Evolutionary conservation across 78 protist genomes (phyloP).

Genomic region (slime mould (Dictyostelium discoideum)): dicty_2.7 NC_007088.5:4038001-4038500

Average conservation of each 20-base stretch:
- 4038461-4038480: conserved; percentile 67
- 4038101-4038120: conserved; percentile 71
- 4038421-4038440: conserved; percentile 71
- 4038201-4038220: conserved; percentile 76
- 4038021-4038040: conserved; percentile 63
- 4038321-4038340: background rate
- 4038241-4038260: conserved; percentile 68
- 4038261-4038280: conserved; percentile 2
- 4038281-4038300: background rate
- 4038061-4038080: conserved; percentile 40
- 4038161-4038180: conserved; percentile 45
- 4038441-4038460: conserved; percentile 76
- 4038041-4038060: conserved; percentile 56
- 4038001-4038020: conserved; percentile 9
- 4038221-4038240: conserved; percentile 69
- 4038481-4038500: conserved; percentile 50
- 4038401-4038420: conserved; percentile 61
- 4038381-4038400: conserved; percentile 42
- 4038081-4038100: conserved; percentile 60
- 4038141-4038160: conserved; percentile 47
- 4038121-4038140: conserved; percentile 64
- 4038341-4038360: conserved; percentile 66
- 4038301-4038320: background rate
- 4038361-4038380: conserved; percentile 17
- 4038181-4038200: conserved; percentile 65